Evolutionary conservation across 202 grass and related monocot species (phyloP), one percentile per base, ranked within the genome.

Genomic region (Schoenoplectus triqueter): DNA sequence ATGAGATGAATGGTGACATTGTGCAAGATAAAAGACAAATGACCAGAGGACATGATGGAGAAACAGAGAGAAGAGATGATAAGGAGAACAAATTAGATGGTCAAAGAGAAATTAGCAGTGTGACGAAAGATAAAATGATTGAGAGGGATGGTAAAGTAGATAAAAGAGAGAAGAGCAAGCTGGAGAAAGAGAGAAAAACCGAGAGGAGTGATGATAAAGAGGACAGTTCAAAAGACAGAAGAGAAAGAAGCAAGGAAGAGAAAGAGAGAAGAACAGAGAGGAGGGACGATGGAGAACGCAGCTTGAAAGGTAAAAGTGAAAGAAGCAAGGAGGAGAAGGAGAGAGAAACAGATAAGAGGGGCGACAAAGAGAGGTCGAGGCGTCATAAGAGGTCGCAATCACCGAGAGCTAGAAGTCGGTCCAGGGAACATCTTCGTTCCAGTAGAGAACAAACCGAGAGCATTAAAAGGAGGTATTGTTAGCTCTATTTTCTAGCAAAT

Each of bases 401-500:
- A 80, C 96, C 91, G 77, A 89, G 87, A 55, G 62, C 70, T 46
- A 93, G 57, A 86, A 89, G 86, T 65, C 85, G 87, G 65, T 83
- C 88, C 10, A 88, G 88, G 82, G 22, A 93, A 88, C 90, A 80
- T 85, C 83, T 88, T 57, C 73, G 73, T 10, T 10, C 88, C 66
- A 91, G 88, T 78, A 89, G 91, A 5, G 95, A 97, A 47, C 90
- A 86, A 89, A 92, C 87, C 77, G 96, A 95, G 39, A 87, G 74
- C 85, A 64, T 62, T 56, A 97, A 92, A 88, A 95, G 71, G 86
- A 91, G 90, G 90, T 95, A 80, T 18, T 79, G 2, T 39, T 31
- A 56, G 14, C 3, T 42, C 0, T 60, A 45, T 42, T 42, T 61
- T 10, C 75, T 22, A 20, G 39, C 42, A 61, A 59, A 61, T 60